These are phyloP conservation scores for Rhodotorula sp. DNA, from an alignment of 1,284 basidiomycete species.

Conservation along the genomic window DNA sequence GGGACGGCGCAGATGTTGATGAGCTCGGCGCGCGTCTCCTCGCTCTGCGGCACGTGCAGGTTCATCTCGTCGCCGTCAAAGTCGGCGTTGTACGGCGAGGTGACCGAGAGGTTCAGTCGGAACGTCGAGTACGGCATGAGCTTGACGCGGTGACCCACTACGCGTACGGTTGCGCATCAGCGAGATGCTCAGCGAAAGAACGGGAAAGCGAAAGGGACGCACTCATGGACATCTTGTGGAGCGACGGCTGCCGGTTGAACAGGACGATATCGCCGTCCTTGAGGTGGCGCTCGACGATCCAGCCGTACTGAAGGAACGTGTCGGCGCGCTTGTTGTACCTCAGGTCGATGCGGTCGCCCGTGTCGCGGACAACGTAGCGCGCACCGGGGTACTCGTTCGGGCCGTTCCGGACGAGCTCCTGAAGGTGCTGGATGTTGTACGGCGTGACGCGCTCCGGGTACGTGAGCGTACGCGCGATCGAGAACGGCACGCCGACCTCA, in stretches of 20 bases:
- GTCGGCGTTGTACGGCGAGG: constrained; percentile 89
- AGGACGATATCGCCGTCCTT: constrained; percentile 96
- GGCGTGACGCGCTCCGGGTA: constrained; percentile 98
- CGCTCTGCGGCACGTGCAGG: constrained; percentile 97
- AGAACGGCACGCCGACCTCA: constrained; percentile 95
- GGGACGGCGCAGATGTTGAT: constrained; percentile 99
- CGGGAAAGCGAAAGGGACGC: constrained; percentile 11
- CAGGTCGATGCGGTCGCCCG: constrained; percentile 95
- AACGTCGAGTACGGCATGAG: constrained; percentile 99
- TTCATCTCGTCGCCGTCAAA: constrained; percentile 99
- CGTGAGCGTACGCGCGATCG: constrained; percentile 96
- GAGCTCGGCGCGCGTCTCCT: constrained; percentile 97
- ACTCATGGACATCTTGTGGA: constrained; percentile 99
- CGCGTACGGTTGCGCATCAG: constrained; percentile 12
- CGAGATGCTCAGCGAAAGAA: not conserved
- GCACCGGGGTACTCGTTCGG: constrained; percentile 95
- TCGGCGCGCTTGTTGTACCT: constrained; percentile 98
- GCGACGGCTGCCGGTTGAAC: constrained; percentile 96
- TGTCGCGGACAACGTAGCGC: constrained; percentile 95
- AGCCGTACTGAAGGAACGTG: constrained; percentile 94
- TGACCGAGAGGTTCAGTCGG: constrained; percentile 91
- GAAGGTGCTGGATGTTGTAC: constrained; percentile 93
- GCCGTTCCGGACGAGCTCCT: constrained; percentile 94
- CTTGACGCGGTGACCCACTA: constrained; percentile 93
- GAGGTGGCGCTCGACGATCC: constrained; percentile 97